Conservation (phyloP, 495 filamentous ascomycete species). For the Peziza echinospora region DNA sequence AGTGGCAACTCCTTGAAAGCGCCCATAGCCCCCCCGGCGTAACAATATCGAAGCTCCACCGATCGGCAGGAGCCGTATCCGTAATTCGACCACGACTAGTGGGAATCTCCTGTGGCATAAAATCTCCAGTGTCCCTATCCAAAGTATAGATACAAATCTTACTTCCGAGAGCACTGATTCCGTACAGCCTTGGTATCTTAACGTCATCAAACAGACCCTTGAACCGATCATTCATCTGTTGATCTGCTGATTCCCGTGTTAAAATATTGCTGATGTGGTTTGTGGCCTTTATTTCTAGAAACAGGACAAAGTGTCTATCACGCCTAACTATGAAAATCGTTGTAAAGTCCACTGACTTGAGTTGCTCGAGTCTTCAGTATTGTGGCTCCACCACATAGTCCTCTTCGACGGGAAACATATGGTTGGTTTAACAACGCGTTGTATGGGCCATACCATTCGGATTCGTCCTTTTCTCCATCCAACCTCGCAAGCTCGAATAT, state of each 20-base stretch:
- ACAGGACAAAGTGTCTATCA: not conserved
- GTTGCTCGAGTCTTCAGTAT: not conserved
- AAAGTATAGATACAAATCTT: not conserved
- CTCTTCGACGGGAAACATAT: constrained; percentile 4
- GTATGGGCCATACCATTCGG: constrained; percentile 2
- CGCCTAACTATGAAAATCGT: constrained; percentile 1
- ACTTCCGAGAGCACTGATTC: not conserved
- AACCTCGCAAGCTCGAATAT: not conserved
- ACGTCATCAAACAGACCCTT: not conserved
- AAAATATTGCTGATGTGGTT: not conserved
- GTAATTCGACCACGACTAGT: not conserved
- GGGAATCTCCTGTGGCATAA: not conserved
- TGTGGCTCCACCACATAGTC: constrained; percentile 1
- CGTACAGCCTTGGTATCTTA: not conserved
- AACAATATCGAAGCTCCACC: not conserved
- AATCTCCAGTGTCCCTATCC: not conserved
- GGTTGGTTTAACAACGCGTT: not conserved
- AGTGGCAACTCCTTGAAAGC: not conserved
- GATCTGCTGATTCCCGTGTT: not conserved
- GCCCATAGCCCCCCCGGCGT: not conserved
- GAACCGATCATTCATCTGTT: not conserved
- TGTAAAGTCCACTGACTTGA: constrained; percentile 2
- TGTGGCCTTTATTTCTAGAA: not conserved
- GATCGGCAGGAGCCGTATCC: not conserved
- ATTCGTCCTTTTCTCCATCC: not conserved